Conservation (phyloP, 2,329 filamentous ascomycete species). For the Teratosphaeria zuluensis region DNA sequence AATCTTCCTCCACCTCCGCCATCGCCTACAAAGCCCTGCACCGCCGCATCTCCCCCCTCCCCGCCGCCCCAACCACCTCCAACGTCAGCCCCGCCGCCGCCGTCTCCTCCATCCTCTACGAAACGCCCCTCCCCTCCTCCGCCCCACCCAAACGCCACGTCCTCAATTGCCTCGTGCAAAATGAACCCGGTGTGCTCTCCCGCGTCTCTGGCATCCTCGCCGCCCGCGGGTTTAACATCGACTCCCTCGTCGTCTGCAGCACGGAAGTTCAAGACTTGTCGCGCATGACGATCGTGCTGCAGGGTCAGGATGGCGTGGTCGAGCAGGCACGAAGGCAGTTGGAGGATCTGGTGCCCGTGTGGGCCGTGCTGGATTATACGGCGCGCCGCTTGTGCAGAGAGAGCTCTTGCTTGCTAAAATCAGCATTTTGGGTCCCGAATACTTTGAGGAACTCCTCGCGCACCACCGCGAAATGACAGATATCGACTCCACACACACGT, state of each 20-base stretch:
- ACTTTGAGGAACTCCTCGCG: slow-evolving; percentile 91
- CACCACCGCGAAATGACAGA: slow-evolving; percentile 87
- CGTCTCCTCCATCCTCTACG: slow-evolving; percentile 97
- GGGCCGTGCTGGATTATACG: slow-evolving; percentile 97
- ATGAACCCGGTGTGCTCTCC: slow-evolving; percentile 94
- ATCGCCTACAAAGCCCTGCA: slow-evolving; percentile 96
- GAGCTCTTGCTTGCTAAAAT: slow-evolving; percentile 93
- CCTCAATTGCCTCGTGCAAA: slow-evolving; percentile 97
- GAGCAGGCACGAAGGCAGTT: slow-evolving; percentile 93
- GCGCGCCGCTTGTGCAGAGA: slow-evolving; percentile 83
- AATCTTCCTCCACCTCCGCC: slow-evolving; percentile 70
- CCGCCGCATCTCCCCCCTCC: slow-evolving; percentile 77
- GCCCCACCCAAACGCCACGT: slow-evolving; percentile 87
- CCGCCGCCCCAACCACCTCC: slow-evolving; percentile 57
- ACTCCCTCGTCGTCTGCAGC: slow-evolving; percentile 93
- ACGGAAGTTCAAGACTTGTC: slow-evolving; percentile 95
- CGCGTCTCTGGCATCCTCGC: slow-evolving; percentile 94
- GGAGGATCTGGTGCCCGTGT: slow-evolving; percentile 93
- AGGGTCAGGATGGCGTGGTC: slow-evolving; percentile 91
- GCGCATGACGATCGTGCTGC: slow-evolving; percentile 97
- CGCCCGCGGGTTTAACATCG: slow-evolving; percentile 96
- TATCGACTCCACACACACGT: slow-evolving; percentile 22
- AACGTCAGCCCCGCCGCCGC: slow-evolving; percentile 86
- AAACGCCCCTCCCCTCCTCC: slow-evolving; percentile 77
- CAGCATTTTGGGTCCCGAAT: slow-evolving; percentile 92